Evolutionary conservation across 148 eudicot species (phyloP), one percentile per base, ranked within the genome.

Genomic region (Rhododendron molle): DNA sequence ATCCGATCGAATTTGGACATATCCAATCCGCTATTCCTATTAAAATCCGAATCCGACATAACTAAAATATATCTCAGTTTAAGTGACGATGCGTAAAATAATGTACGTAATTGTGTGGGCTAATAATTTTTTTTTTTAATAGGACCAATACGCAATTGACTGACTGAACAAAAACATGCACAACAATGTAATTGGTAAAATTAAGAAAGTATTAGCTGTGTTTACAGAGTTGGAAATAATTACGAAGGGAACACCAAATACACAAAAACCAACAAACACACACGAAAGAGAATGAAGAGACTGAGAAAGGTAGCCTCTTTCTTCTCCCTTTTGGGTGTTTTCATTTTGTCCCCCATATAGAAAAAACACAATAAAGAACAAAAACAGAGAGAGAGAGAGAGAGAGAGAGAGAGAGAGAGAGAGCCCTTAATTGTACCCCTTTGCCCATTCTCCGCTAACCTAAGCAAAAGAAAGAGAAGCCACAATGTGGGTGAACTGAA

Each of bases 401-500:
- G 52, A 58, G 20, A 36, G 10, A 43, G 7, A 9, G 5, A 16
- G 21, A 1, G 21, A 12, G 30, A 77, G 80, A 26, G 44, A 62
- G 84, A 67, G 12, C 9, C 23, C 16, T 40, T 6, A 6, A 6
- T 30, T 44, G 16, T 49, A n/a, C 38, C 11, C 67, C 23, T 56
- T 56, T 36, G 32, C 7, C 47, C 28, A 40, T 54, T 46, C 26
- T 83, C 36, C 40, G 3, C 46, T 60, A 52, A 0, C 12, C 49
- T 85, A 87, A 30, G 88, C 88, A 79, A 96, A 83, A 76, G 99
- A 93, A 65, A 96, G 94, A 15, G 99, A 96, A 8, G 97, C 99
- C 65, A 95, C 97, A 4, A 96, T 94, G 88, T 96, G 99, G 78
- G 82, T 92, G 86, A 96, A 95, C 88, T 96, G 97, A 84, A 95